These are phyloP conservation scores for Colletotrichum somersetense DNA, from an alignment of 2,329 filamentous ascomycete species.

Conservation along the genomic window DNA sequence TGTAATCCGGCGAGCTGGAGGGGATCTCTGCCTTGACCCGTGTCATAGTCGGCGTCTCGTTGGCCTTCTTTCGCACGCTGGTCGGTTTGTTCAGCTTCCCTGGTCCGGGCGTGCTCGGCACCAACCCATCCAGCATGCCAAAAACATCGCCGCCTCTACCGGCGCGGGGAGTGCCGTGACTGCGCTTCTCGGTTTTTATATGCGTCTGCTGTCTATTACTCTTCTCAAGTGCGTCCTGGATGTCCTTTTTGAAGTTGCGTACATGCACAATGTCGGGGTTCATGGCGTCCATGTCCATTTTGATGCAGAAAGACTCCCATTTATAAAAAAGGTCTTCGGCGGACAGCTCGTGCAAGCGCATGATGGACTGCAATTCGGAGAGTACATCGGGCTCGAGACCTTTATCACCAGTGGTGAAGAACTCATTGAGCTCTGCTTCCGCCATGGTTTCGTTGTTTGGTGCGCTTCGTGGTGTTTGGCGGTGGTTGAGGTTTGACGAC, in stretches of 20 bases:
- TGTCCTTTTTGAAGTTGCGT: constrained; percentile 84
- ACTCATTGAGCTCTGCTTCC: constrained; percentile 57
- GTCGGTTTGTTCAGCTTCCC: constrained; percentile 44
- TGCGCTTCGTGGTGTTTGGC: neutral
- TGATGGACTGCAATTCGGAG: constrained; percentile 85
- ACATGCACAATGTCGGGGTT: constrained; percentile 78
- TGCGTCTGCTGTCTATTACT: constrained; percentile 73
- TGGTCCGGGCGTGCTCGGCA: constrained; percentile 71
- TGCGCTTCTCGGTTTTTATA: constrained; percentile 72
- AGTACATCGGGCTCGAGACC: constrained; percentile 82
- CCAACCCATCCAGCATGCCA: constrained; percentile 82
- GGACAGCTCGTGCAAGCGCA: constrained; percentile 84
- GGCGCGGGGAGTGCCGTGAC: constrained; percentile 73
- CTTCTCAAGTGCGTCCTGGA: constrained; percentile 87
- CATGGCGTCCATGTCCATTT: constrained; percentile 86
- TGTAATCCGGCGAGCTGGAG: constrained; percentile 60
- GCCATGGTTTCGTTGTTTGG: constrained; percentile 36
- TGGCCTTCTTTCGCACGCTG: constrained; percentile 52
- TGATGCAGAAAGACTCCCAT: constrained; percentile 98
- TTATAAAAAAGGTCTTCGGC: constrained; percentile 95
- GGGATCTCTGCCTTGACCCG: constrained; percentile 59
- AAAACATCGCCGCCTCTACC: constrained; percentile 78
- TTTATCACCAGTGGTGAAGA: constrained; percentile 68
- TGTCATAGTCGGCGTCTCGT: constrained; percentile 62
- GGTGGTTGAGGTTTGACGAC: constrained; percentile 13